Percentiles rank a stretch among this genome's conserved stretches.
Conservation (phyloP, 805 yeast genomes). For the Yarrowia sp. region DNA sequence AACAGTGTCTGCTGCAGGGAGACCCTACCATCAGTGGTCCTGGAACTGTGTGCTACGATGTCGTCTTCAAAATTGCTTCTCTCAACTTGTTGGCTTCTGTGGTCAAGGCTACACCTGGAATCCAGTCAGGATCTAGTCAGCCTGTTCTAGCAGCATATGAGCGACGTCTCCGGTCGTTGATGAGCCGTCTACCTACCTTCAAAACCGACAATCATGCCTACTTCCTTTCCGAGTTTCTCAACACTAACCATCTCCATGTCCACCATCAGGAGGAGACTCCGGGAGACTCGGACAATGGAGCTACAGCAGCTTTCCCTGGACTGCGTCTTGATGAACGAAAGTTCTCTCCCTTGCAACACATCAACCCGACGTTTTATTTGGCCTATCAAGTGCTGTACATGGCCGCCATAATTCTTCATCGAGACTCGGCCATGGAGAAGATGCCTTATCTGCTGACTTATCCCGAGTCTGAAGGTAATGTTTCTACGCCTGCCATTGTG, state of each 20-base stretch:
- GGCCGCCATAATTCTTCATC: slow-evolving; percentile 14
- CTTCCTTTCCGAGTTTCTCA: slow-evolving; percentile 20
- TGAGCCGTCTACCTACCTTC: slow-evolving; percentile 13
- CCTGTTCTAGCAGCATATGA: background rate
- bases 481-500: slow-evolving; percentile 2
- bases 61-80: slow-evolving; percentile 21
- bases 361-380: slow-evolving; percentile 21
- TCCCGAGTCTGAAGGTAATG: slow-evolving; percentile 1
- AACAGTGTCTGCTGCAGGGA: slow-evolving; percentile 10
- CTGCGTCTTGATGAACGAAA: slow-evolving; percentile 7
- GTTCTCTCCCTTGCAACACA: slow-evolving; percentile 23
- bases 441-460: slow-evolving; percentile 19
- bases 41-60: slow-evolving; percentile 14
- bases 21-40: background rate
- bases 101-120: slow-evolving; percentile 15
- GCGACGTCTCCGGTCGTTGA: background rate
- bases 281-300: background rate
- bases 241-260: slow-evolving; percentile 1
- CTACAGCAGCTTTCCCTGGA: background rate
- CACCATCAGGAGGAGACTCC: slow-evolving; percentile 7
- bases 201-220: slow-evolving; percentile 24
- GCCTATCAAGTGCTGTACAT: slow-evolving; percentile 20
- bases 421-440: slow-evolving; percentile 5
- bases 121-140: background rate
- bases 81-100: slow-evolving; percentile 15